phyloP scores from a whole-genome alignment of 2,329 filamentous ascomycete species.

The Xylariaceae sp. region DNA sequence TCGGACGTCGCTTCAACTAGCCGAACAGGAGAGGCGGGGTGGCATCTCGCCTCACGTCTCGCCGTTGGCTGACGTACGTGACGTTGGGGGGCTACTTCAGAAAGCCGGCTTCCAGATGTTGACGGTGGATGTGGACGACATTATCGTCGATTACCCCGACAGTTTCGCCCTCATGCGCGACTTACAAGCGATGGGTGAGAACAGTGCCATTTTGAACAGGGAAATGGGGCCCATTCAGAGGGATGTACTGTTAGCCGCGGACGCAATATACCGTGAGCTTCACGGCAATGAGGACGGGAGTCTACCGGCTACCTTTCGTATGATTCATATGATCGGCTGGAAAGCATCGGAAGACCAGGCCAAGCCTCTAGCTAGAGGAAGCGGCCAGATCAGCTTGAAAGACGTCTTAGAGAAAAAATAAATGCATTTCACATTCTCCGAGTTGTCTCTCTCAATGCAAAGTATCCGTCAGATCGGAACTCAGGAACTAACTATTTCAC shows the following conservation, averaged over 20 bases:
- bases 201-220: constrained; percentile 80
- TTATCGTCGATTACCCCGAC: constrained; percentile 90
- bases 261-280: constrained; percentile 82
- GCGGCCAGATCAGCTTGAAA: constrained; percentile 81
- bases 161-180: constrained; percentile 89
- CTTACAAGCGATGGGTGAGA: constrained; percentile 93
- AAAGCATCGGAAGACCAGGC: constrained; percentile 76
- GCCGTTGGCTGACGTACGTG: constrained; percentile 84
- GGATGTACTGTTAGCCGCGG: constrained; percentile 81
- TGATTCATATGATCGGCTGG: constrained; percentile 99
- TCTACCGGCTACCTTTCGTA: constrained; percentile 84
- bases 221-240: constrained; percentile 73
- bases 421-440: neutral
- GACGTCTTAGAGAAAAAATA: constrained; percentile 61
- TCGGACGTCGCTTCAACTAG: constrained; percentile 86
- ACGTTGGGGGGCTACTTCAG: constrained; percentile 82
- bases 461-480: neutral
- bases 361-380: constrained; percentile 76
- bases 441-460: neutral
- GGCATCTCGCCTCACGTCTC: constrained; percentile 89
- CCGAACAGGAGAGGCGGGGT: constrained; percentile 84
- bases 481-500: neutral
- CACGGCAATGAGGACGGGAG: constrained; percentile 76
- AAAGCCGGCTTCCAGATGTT: constrained; percentile 90
- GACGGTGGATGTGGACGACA: constrained; percentile 96